Percentiles rank a stretch among this genome's conserved stretches.
These are phyloP conservation scores for Magnaporthiopsis rhizophila DNA, from an alignment of 2,329 filamentous ascomycete genomes.

Conservation along the genomic window DNA sequence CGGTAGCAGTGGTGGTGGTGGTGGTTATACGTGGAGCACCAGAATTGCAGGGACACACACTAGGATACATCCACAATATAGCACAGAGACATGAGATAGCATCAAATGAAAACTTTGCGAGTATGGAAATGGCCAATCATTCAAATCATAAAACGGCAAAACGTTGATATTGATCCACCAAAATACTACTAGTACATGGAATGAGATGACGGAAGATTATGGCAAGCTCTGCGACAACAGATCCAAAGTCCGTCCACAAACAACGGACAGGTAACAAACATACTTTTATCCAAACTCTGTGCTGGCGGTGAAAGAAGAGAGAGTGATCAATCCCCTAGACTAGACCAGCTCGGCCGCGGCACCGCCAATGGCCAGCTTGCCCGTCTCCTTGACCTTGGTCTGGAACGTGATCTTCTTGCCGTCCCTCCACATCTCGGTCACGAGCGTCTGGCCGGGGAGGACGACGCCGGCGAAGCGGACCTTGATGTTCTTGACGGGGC, in stretches of 20 bases:
- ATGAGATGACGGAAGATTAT: not conserved
- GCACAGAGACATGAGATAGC: constrained; percentile 2
- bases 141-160: not conserved
- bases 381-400: constrained; percentile 84
- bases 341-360: constrained; percentile 67
- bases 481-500: constrained; percentile 83
- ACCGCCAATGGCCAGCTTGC: constrained; percentile 76
- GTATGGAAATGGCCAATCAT: not conserved
- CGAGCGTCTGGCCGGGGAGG: constrained; percentile 77
- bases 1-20: no score
- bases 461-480: constrained; percentile 84
- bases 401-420: constrained; percentile 74
- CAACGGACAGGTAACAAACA: constrained; percentile 13
- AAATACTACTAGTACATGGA: not conserved
- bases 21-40: not conserved
- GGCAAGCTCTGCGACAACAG: not conserved
- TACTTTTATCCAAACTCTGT: constrained; percentile 20
- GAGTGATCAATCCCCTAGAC: no score
- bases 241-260: no score
- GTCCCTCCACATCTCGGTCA: constrained; percentile 94
- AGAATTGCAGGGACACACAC: not conserved
- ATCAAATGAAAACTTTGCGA: not conserved
- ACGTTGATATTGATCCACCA: not conserved
- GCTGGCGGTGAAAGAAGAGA: not conserved
- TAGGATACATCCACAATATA: not conserved